Base-by-base conservation (phyloP, 2,329 filamentous ascomycete genomes). In the Stagonosporopsis vannaccii region DNA sequence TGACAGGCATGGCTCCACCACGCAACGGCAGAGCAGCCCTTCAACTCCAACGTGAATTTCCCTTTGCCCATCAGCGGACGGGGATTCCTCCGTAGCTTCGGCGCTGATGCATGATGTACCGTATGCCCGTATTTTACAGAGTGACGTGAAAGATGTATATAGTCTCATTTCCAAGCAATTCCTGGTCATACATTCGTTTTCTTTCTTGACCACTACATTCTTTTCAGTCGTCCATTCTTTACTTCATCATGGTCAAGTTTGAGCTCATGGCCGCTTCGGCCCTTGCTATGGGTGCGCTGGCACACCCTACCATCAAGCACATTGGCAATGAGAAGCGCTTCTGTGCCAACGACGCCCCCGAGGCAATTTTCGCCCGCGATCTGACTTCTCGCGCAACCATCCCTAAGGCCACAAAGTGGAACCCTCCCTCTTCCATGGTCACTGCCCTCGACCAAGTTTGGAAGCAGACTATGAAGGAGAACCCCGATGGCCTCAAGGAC, bases 361-460 rank as follows among this genome's bases (percentile, higher is more conserved):
- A 39, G 20, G 26, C 19, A 20, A 35, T 64, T 30, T 62, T 68
- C 35, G 51, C 51, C 11, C 62, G 60, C 51, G 53, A 56, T 19
- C 26, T 62, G 15, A 59, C 53, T 8, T 61, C 63, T 17, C 58
- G 57, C 17, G 63, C 62, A 6, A 41, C 33, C 25, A 66, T 63
- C 23, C 57, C 65, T 28, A 60, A 63, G 42, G 65, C 66, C 26
- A 66, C 62, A 4, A 58, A 46, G 9, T 70, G 66, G 67, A 58
- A 61, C 54, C 66, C 67, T 15, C 67, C 67, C 7, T 59, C 66
- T 4, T 59, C 41, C 43, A 62, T 70, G 51, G 59, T 65, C 41
- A 69, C 65, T 12, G 65, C 49, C 15, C 63, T 70, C 23, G 60
- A 68, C 47, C 61, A 70, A 47, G 58, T 59, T 45, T 70, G 68